Evolutionary conservation across 1,139 yeast genomes (phyloP), one percentile per base, ranked within the genome.

Genomic region (Kurtzmaniella quercitrusa): DNA sequence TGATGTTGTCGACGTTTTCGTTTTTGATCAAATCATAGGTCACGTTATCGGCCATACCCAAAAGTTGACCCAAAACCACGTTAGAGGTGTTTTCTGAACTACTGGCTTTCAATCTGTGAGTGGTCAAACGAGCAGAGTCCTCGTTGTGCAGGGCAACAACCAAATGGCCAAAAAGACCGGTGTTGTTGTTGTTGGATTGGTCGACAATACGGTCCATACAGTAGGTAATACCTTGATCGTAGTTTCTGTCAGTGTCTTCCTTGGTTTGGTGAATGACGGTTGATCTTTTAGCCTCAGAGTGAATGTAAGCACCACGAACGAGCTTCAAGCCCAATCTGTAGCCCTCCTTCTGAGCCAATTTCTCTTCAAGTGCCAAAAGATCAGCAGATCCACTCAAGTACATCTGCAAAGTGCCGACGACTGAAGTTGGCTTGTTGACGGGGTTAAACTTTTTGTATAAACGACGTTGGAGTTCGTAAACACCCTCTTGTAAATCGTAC

Each of bases 251-350:
- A n/a, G 96, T 72, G 48, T 79, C 91, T 47, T 71, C 76, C 65
- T 91, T 89, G 38, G 88, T 78, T 51, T 73, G 70, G 66, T 84
- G 94, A 49, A 93, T 87, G 32, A 88, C 82, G 12, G 63, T 52
- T 42, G 61, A 51, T 56, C 97, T 76, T 50, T 84, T 72, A 36
- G 84, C 78, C 66, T 93, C 98, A 3, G 95, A 81, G 61, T 91
- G 97, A 49, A 91, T 80, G 68, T 93, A 93, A 6, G 98, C 98
- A 50, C 98, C 98, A 62, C 98, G 81, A n/a, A 93, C 98, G 44
- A 93, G 75, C 64, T 93, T 93, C 68, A 89, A 73, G 17, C 96
- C 98, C 48, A 89, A 67, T 57, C 86, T 78, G 64, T 89, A 91
- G 46, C 74, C 71, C 47, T 76, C 74, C 46, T 75, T 63, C 46